Base-by-base conservation (phyloP, 192 early-diverging fungal genomes). In the Backusella morwellensis region DNA sequence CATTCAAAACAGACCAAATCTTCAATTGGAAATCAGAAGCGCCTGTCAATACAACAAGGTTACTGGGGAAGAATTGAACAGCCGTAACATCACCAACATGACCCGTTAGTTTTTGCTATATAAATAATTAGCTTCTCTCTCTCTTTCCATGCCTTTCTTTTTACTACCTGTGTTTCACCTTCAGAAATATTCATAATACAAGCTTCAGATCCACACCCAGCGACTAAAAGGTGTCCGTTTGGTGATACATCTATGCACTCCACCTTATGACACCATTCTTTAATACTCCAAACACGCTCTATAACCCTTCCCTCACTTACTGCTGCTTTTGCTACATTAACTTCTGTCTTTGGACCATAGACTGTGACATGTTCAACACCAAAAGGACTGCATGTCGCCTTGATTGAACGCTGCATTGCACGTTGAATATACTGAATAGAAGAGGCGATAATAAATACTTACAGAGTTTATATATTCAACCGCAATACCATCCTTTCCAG, bases 1-100 rank as follows among this genome's bases (percentile, higher is more conserved):
- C 93, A 76, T 95, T 92, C 36, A 88, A 74, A 29, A 86, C 92
- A 26, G 93, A 93, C 93, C 93, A 95, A 72, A 95, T 82, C 41
- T 89, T 88, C 7, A 93, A 77, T 42, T 88, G 86, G 78, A 91
- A 88, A 74, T 95, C 93, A 15, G 87, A 84, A 14, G 85, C 88
- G 4, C 90, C 93, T 68, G 88, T 92, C 11, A 95, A 83, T 7
- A 92, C 81, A 0, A 94, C 92, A 84, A 73, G 90, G 23, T 90
- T 92, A 3, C 91, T 92, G 6, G 93, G 93, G 71, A 95, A 95
- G 81, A 95, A 93, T 63, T 81, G 82, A 67, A 88, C 87, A 15
- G 86, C 83, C 35, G 87, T 92, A 50, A 93, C 78, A 75, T 93
- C 92, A 40, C 88, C 89, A 29, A 91, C 15, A 70, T 95, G 93